Evolutionary conservation across 176 grass and related monocot species (phyloP).

Genomic region (Zea luxurians): DNA sequence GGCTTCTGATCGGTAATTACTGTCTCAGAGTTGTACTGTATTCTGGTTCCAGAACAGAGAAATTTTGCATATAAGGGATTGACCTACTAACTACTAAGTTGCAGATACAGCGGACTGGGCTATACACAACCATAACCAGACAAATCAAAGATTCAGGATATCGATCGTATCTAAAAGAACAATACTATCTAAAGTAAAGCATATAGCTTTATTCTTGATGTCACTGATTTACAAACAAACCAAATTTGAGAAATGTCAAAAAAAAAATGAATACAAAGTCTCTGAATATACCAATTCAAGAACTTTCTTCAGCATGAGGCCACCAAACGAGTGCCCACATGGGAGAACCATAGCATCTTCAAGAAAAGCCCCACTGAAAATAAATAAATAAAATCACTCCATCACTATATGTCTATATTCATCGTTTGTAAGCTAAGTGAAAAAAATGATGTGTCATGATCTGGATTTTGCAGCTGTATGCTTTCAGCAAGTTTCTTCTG

Average conservation of each 20-base stretch:
- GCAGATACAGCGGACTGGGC: not conserved
- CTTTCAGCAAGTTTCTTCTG: slow-evolving; percentile 10
- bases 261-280: not conserved
- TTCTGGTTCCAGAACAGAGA: not conserved
- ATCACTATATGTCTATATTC: slow-evolving; percentile 1
- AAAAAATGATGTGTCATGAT: not conserved
- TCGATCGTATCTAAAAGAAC: not conserved
- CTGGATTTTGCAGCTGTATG: not conserved
- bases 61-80: not conserved
- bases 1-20: not conserved
- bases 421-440: not conserved
- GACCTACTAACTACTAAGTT: not conserved
- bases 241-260: not conserved
- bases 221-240: not conserved
- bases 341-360: slow-evolving; percentile 85
- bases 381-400: slow-evolving; percentile 18
- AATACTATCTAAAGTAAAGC: not conserved
- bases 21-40: not conserved
- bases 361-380: slow-evolving; percentile 66
- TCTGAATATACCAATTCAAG: slow-evolving; percentile 60
- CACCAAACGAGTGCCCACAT: slow-evolving; percentile 83
- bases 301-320: slow-evolving; percentile 78
- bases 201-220: not conserved
- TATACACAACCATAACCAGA: not conserved
- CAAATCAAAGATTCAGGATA: not conserved